Evolutionary conservation across 1,284 basidiomycete genomes (phyloP).

Genomic region (Sporisorium graminicola): DNA sequence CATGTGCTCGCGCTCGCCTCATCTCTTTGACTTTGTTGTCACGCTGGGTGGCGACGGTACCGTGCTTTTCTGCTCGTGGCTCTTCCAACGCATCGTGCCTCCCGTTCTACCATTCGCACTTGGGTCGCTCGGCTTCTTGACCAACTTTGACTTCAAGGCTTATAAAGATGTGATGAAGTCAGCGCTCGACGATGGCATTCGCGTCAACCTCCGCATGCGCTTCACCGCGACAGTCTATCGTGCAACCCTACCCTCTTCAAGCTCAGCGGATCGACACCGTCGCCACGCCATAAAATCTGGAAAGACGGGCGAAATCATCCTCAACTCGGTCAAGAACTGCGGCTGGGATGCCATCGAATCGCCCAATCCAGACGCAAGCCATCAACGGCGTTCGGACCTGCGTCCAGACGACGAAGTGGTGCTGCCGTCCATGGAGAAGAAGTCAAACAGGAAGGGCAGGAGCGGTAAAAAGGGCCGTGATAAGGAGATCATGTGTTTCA

Average conservation of each 20-base stretch:
- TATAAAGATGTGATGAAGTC: constrained; percentile 89
- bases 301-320: constrained; percentile 67
- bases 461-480: constrained; percentile 75
- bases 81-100: constrained; percentile 97
- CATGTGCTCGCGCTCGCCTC: constrained; percentile 91
- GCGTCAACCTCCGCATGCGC: constrained; percentile 97
- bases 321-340: constrained; percentile 61
- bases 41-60: constrained; percentile 97
- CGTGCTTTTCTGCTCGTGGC: constrained; percentile 98
- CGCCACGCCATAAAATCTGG: constrained; percentile 63
- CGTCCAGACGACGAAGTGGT: constrained; percentile 32
- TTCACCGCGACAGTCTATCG: constrained; percentile 97
- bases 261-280: constrained; percentile 50
- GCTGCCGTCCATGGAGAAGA: constrained; percentile 25
- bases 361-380: constrained; percentile 22
- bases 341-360: constrained; percentile 66
- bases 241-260: constrained; percentile 49
- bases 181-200: constrained; percentile 90
- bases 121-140: constrained; percentile 98
- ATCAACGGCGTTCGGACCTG: constrained; percentile 21
- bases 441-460: constrained; percentile 75
- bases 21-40: constrained; percentile 97
- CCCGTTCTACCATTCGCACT: constrained; percentile 97
- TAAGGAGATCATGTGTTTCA: constrained; percentile 97
- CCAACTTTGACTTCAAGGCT: constrained; percentile 94